phyloP scores from a whole-genome alignment of 2,329 filamentous ascomycete genomes.

The Thermothelomyces thermophilus region DNA sequence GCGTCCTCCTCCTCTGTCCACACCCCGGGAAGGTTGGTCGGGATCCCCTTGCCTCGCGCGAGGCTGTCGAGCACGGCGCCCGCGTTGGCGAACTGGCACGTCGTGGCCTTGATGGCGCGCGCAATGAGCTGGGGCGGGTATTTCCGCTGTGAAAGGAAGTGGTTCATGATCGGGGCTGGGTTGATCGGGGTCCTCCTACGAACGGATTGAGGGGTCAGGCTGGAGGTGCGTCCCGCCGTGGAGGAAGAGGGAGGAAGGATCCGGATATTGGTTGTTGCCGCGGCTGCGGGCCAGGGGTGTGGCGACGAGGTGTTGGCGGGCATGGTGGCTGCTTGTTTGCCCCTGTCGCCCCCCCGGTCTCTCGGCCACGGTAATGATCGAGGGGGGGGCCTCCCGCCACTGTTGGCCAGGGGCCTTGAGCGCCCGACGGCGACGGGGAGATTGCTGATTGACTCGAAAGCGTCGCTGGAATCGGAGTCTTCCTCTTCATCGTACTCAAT shows the following conservation, averaged over 20 bases:
- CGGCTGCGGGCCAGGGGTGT: not conserved
- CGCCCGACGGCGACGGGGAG: not conserved
- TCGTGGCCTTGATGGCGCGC: slow-evolving; percentile 1
- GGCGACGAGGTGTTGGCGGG: not conserved
- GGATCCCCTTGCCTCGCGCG: not conserved
- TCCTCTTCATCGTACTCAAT: not conserved
- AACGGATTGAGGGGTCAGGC: not conserved
- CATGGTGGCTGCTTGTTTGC: slow-evolving; percentile 3
- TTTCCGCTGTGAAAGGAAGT: not conserved
- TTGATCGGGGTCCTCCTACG: not conserved
- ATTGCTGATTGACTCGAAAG: not conserved
- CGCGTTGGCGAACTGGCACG: not conserved
- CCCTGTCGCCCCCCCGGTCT: slow-evolving; percentile 4
- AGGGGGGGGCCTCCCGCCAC: not conserved
- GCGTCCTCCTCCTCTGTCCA: slow-evolving; percentile 12
- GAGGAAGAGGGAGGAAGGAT: too few species aligned
- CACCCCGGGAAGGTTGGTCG: slow-evolving; percentile 17
- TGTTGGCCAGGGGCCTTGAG: not conserved
- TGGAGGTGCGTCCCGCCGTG: not conserved
- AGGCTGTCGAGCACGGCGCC: slow-evolving; percentile 8
- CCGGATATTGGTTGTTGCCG: not conserved
- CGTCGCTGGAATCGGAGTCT: slow-evolving; percentile 4
- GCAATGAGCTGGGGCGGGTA: not conserved
- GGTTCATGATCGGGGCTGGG: not conserved
- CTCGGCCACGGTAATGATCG: slow-evolving; percentile 3